These are phyloP conservation scores for Paramecium sexaurelia DNA, from an alignment of 73 alveolate species.

Conservation along the genomic window DNA sequence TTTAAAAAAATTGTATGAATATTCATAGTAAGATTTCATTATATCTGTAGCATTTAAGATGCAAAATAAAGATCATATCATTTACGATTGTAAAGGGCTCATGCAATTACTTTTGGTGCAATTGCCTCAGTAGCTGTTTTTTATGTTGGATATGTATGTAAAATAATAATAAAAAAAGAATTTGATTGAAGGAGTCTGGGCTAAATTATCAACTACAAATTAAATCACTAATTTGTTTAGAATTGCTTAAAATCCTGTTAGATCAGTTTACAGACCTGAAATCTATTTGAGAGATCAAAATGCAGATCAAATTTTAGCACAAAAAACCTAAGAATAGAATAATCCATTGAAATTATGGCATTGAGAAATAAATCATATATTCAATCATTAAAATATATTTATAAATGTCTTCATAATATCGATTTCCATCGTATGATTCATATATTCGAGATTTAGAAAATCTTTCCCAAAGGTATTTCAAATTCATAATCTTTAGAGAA, in stretches of 20 bases:
- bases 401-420: conserved; percentile 24
- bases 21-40: background rate
- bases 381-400: background rate
- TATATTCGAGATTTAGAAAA: background rate
- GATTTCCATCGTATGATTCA: background rate
- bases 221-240: conserved; percentile 16
- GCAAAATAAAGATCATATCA: conserved; percentile 19
- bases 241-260: conserved; percentile 24
- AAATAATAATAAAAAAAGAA: background rate
- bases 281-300: conserved; percentile 20
- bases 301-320: background rate
- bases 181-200: conserved; percentile 24
- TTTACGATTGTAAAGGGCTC: background rate
- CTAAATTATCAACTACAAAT: background rate
- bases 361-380: background rate
- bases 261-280: conserved; percentile 33
- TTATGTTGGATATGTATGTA: conserved; percentile 38
- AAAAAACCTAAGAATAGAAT: background rate
- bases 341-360: conserved; percentile 26
- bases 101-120: background rate
- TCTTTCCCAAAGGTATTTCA: background rate
- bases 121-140: background rate
- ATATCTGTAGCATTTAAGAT: background rate
- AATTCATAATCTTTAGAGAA: background rate
- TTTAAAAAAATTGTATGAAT: background rate